These are phyloP conservation scores for Pichia sp. DNA, from an alignment of 1,139 yeast species.

Conservation along the genomic window DNA sequence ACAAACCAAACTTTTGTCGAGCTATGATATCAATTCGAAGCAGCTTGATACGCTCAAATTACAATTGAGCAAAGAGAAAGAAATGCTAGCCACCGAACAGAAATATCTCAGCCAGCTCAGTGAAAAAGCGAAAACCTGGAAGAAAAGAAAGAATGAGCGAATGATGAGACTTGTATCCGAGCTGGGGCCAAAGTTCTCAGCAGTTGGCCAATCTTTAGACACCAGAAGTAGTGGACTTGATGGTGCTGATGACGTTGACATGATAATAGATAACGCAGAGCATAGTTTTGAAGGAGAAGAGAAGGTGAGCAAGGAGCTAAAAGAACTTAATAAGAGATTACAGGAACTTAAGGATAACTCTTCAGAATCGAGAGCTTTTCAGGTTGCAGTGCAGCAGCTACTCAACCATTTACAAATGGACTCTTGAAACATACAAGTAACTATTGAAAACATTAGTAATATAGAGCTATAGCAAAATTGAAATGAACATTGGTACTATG, in stretches of 20 bases:
- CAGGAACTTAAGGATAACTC: too few species aligned
- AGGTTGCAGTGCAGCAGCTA: too few species aligned
- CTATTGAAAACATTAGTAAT: too few species aligned
- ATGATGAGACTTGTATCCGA: conserved; percentile 4
- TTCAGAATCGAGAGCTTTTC: too few species aligned
- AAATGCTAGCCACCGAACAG: conserved; percentile 14
- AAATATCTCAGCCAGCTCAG: conserved; percentile 17
- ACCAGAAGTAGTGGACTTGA: conserved; percentile 3
- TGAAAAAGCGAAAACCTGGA: conserved; percentile 12
- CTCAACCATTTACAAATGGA: too few species aligned
- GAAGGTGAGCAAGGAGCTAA: too few species aligned
- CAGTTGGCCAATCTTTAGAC: conserved; percentile 5
- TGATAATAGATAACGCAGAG: too few species aligned
- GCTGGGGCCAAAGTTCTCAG: conserved; percentile 4
- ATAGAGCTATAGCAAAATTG: too few species aligned
- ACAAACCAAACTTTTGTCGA: conserved; percentile 16
- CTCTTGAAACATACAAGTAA: too few species aligned
- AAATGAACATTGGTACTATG: too few species aligned
- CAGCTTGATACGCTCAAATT: conserved; percentile 20
- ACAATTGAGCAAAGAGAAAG: conserved; percentile 19
- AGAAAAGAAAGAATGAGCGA: conserved; percentile 9
- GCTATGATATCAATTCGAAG: conserved; percentile 21
- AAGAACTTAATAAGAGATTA: too few species aligned
- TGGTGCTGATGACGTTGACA: conserved; percentile 10
- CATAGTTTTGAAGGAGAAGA: too few species aligned